Conservation (phyloP, 805 yeast genomes). For the Kluyveromyces dobzhanskii region DNA sequence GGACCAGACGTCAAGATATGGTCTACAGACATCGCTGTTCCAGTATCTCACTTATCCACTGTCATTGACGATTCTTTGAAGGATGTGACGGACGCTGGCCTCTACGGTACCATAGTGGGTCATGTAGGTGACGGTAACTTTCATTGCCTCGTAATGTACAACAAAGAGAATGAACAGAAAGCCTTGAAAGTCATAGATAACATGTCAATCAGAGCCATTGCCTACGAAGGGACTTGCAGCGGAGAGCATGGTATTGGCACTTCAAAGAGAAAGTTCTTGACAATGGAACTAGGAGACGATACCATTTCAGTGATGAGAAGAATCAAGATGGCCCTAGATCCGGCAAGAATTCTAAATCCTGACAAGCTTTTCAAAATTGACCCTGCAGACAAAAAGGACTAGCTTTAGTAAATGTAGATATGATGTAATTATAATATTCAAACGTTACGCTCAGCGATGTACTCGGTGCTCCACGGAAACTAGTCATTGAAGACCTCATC, state of each 20-base stretch:
- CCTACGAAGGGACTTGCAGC: slow-evolving; percentile 74
- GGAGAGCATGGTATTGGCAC: slow-evolving; percentile 88
- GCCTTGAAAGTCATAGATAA: slow-evolving; percentile 56
- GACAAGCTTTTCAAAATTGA: slow-evolving; percentile 68
- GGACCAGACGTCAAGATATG: slow-evolving; percentile 59
- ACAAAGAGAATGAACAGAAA: slow-evolving; percentile 40
- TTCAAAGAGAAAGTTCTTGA: slow-evolving; percentile 61
- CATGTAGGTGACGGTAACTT: slow-evolving; percentile 92
- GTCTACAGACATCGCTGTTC: slow-evolving; percentile 91
- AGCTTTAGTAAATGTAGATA: not conserved
- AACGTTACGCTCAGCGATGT: no score
- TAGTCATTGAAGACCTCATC: no score
- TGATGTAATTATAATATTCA: no score
- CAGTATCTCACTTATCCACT: slow-evolving; percentile 57
- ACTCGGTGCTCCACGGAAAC: no score
- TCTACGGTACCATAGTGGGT: slow-evolving; percentile 65
- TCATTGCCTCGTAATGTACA: slow-evolving; percentile 63
- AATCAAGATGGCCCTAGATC: slow-evolving; percentile 67
- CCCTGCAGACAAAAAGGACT: slow-evolving; percentile 35
- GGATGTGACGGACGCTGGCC: slow-evolving; percentile 50
- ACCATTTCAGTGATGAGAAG: slow-evolving; percentile 66
- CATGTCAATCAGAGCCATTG: slow-evolving; percentile 61
- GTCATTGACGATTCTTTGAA: slow-evolving; percentile 54
- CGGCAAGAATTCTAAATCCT: slow-evolving; percentile 64
- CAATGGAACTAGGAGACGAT: slow-evolving; percentile 57